Evolutionary conservation across 106 monocot genomes (phyloP).

Genomic region (Vanilla planifolia): DNA sequence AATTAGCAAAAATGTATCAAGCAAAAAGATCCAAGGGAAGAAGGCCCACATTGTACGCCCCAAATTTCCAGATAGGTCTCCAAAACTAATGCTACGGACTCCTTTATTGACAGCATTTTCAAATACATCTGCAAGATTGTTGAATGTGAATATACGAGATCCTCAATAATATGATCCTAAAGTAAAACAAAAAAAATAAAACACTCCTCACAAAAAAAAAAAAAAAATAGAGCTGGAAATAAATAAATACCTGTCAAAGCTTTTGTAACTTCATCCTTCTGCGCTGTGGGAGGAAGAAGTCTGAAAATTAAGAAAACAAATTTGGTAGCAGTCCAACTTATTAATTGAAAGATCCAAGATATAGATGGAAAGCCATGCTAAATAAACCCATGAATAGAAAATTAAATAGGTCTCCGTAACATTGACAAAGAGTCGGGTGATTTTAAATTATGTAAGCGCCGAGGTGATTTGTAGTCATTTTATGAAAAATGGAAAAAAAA

Average conservation of each 20-base stretch:
- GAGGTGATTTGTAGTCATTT: no score
- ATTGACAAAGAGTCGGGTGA: no score
- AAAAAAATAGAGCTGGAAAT: background rate
- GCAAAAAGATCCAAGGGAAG: constrained; percentile 5
- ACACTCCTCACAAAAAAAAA: background rate
- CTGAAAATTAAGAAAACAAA: constrained; percentile 23
- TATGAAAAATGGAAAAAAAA: no score
- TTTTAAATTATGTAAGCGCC: no score
- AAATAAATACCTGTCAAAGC: constrained; percentile 77
- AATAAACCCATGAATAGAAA: no score
- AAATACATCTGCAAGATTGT: constrained; percentile 68
- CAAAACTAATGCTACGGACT: constrained; percentile 92
- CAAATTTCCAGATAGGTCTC: constrained; percentile 94
- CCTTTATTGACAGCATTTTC: constrained; percentile 91
- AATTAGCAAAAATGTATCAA: no score
- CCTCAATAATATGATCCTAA: background rate
- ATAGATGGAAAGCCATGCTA: no score
- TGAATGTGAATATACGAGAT: background rate
- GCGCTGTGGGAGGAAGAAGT: constrained; percentile 86
- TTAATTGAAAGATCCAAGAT: no score
- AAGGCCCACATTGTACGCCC: constrained; percentile 78
- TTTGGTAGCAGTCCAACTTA: constrained; percentile 8
- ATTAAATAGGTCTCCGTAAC: no score
- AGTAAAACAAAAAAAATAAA: background rate
- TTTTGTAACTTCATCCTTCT: constrained; percentile 85